These are phyloP conservation scores for Penicillium chermesinum DNA, from an alignment of 495 filamentous ascomycete genomes.

Conservation along the genomic window DNA sequence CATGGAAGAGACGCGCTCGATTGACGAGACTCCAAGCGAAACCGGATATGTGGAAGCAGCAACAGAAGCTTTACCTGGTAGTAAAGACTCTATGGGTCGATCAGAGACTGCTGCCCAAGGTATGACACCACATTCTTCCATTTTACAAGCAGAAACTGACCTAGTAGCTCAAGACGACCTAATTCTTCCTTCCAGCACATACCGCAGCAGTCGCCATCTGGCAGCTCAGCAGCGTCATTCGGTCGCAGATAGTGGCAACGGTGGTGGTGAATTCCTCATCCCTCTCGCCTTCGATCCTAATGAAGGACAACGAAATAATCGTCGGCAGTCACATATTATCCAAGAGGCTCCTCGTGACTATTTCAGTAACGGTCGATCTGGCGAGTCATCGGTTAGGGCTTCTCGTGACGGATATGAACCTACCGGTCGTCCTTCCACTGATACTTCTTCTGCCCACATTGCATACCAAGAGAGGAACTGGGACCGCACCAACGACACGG, in stretches of 20 bases:
- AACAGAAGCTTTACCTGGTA: slow-evolving; percentile 46
- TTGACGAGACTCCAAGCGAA: slow-evolving; percentile 62
- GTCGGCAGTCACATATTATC: slow-evolving; percentile 22
- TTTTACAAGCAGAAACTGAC: not conserved
- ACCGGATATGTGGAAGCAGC: slow-evolving; percentile 51
- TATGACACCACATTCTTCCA: slow-evolving; percentile 9
- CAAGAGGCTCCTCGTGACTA: slow-evolving; percentile 34
- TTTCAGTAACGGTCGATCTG: slow-evolving; percentile 14
- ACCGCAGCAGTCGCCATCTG: slow-evolving; percentile 70
- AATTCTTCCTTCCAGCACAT: slow-evolving; percentile 68
- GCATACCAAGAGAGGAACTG: slow-evolving; percentile 84
- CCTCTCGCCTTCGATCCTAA: slow-evolving; percentile 87
- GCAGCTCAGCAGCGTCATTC: slow-evolving; percentile 49
- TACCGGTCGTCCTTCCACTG: slow-evolving; percentile 16
- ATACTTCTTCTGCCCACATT: slow-evolving; percentile 71
- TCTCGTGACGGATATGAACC: slow-evolving; percentile 18
- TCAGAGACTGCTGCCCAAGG: slow-evolving; percentile 12
- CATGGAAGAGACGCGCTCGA: slow-evolving; percentile 57
- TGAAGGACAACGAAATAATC: slow-evolving; percentile 53
- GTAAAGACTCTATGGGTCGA: slow-evolving; percentile 15
- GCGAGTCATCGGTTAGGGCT: slow-evolving; percentile 16
- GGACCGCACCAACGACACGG: slow-evolving; percentile 40
- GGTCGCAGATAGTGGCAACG: slow-evolving; percentile 46
- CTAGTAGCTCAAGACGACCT: slow-evolving; percentile 43
- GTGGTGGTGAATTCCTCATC: slow-evolving; percentile 78